phyloP scores from a whole-genome alignment of 345 rosid genomes.

The Carallia brachiata region DNA sequence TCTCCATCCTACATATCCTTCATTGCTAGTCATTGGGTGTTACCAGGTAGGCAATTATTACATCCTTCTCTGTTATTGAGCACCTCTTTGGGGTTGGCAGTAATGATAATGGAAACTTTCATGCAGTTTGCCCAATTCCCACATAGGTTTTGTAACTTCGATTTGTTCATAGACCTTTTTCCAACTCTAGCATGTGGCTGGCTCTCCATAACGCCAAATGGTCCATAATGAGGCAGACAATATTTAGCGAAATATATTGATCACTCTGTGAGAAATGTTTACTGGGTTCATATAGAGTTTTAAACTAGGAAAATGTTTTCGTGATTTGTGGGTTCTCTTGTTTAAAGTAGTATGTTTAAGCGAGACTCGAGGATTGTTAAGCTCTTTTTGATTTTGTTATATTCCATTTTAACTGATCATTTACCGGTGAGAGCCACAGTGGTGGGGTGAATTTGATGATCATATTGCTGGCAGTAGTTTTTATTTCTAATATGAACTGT shows the following conservation, averaged over 20 bases:
- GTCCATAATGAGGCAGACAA: too few species aligned
- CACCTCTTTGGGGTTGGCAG: background rate
- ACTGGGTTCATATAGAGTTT: too few species aligned
- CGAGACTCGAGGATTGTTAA: too few species aligned
- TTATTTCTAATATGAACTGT: background rate
- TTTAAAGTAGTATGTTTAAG: background rate
- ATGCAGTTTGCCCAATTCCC: background rate
- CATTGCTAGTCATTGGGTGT: constrained; percentile 84
- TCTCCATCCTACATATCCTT: constrained; percentile 72
- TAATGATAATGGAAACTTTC: background rate
- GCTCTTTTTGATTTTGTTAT: too few species aligned
- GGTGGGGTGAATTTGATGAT: background rate
- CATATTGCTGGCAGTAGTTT: background rate
- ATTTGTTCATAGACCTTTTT: background rate
- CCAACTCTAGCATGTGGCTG: too few species aligned
- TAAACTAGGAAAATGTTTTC: too few species aligned
- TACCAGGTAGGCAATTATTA: constrained; percentile 61
- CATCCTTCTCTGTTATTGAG: background rate
- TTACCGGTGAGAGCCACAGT: background rate
- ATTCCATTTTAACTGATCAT: too few species aligned
- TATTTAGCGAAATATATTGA: too few species aligned
- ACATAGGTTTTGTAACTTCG: background rate
- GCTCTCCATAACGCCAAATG: too few species aligned
- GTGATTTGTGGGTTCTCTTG: too few species aligned
- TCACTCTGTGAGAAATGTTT: too few species aligned